Evolutionary conservation across 2,329 filamentous ascomycete genomes (phyloP).

Genomic region (Bipolaris cookei): DNA sequence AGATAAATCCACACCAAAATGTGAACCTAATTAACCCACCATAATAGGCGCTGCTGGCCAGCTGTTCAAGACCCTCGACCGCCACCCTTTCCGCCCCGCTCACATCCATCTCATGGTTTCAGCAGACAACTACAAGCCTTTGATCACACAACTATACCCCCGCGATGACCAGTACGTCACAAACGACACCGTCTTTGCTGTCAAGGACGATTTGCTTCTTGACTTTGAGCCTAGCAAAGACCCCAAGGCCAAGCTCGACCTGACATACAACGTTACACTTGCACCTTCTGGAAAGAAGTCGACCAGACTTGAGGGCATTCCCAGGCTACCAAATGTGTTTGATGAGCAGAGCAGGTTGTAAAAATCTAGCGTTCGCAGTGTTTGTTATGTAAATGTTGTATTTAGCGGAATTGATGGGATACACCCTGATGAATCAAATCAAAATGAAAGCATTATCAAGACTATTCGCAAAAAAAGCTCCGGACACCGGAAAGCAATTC

Average conservation of each 20-base stretch:
- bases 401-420: constrained; percentile 18
- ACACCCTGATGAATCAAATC: background rate
- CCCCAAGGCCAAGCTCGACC: constrained; percentile 63
- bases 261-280: constrained; percentile 67
- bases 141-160: constrained; percentile 66
- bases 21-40: constrained; percentile 6
- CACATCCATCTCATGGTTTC: constrained; percentile 66
- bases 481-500: constrained; percentile 11
- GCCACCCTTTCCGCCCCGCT: constrained; percentile 66
- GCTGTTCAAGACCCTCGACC: constrained; percentile 61
- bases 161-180: constrained; percentile 63
- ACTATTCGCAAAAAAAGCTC: background rate
- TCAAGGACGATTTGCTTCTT: constrained; percentile 66
- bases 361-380: constrained; percentile 10
- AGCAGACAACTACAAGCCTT: constrained; percentile 62
- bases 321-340: constrained; percentile 38
- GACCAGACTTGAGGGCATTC: constrained; percentile 40
- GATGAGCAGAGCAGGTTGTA: constrained; percentile 38
- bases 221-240: constrained; percentile 61
- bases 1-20: too few relatives aligned
- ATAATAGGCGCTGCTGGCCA: constrained; percentile 57
- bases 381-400: constrained; percentile 21
- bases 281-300: constrained; percentile 51
- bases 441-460: background rate
- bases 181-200: constrained; percentile 67